Evolutionary conservation across 2,329 filamentous ascomycete species (phyloP).

Genomic region (Hypoxylon sp.): DNA sequence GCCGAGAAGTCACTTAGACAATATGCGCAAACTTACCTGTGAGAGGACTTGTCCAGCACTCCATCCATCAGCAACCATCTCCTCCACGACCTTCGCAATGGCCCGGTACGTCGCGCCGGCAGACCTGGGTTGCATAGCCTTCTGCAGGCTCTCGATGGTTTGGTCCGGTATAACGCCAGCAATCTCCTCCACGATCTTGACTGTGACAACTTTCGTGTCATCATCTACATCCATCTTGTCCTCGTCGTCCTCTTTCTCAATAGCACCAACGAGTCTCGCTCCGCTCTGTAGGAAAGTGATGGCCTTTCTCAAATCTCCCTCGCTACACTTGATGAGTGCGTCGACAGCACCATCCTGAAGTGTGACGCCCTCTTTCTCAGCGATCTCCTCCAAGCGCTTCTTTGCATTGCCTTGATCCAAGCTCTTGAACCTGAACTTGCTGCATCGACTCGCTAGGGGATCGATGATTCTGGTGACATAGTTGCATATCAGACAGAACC

Average conservation of each 20-base stretch:
- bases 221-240: constrained; percentile 74
- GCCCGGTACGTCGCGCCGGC: constrained; percentile 77
- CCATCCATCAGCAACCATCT: constrained; percentile 97
- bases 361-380: constrained; percentile 80
- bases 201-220: constrained; percentile 75
- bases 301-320: constrained; percentile 94
- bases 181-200: constrained; percentile 91
- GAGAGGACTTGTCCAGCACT: constrained; percentile 89
- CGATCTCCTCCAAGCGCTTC: constrained; percentile 85
- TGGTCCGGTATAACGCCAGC: constrained; percentile 89
- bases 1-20: constrained; percentile 23
- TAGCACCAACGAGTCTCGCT: constrained; percentile 85
- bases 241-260: constrained; percentile 61
- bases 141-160: constrained; percentile 79
- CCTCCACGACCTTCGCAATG: constrained; percentile 84
- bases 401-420: constrained; percentile 89
- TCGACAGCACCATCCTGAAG: constrained; percentile 86
- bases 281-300: constrained; percentile 97
- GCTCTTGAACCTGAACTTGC: constrained; percentile 98
- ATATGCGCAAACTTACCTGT: constrained; percentile 69
- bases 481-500: constrained; percentile 98
- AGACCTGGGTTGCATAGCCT: constrained; percentile 81
- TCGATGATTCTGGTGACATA: constrained; percentile 99
- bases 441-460: constrained; percentile 91
- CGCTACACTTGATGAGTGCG: constrained; percentile 86